phyloP scores from a whole-genome alignment of 768 basidiomycete species.

The Mycena amicta region DNA sequence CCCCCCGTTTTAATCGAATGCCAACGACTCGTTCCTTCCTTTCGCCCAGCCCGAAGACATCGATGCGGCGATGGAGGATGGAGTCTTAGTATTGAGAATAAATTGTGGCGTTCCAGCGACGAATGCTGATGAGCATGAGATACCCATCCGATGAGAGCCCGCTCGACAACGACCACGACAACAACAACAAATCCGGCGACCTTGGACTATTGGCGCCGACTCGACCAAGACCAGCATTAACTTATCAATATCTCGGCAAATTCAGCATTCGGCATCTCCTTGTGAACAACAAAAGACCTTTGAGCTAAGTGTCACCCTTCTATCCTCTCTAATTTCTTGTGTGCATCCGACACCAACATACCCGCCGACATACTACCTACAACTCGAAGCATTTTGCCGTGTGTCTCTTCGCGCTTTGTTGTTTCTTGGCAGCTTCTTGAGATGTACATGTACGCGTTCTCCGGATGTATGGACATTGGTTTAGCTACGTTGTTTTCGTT shows the following conservation, averaged over 20 bases:
- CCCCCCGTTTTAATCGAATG: slow-evolving; percentile 19
- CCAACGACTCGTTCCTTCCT: slow-evolving; percentile 12
- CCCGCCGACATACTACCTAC: no score
- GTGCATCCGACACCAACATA: no score
- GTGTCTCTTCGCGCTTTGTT: background rate
- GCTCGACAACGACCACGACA: background rate
- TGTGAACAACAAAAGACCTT: background rate
- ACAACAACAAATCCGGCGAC: no score
- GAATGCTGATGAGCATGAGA: slow-evolving; percentile 49
- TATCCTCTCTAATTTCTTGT: background rate
- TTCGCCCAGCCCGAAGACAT: slow-evolving; percentile 53
- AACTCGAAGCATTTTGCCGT: no score
- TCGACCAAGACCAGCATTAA: background rate
- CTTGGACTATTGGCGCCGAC: no score
- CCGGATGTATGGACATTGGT: no score
- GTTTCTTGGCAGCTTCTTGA: no score
- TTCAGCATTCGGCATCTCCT: background rate
- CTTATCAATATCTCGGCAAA: background rate
- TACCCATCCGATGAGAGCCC: slow-evolving; percentile 48
- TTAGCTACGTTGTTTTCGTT: no score
- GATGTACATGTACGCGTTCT: no score
- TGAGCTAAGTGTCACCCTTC: background rate
- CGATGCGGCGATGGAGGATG: slow-evolving; percentile 57
- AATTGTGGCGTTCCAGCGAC: slow-evolving; percentile 48
- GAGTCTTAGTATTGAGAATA: slow-evolving; percentile 60